Evolutionary conservation across 2,329 filamentous ascomycete genomes (phyloP).

Genomic region (Penicillium sp.): DNA sequence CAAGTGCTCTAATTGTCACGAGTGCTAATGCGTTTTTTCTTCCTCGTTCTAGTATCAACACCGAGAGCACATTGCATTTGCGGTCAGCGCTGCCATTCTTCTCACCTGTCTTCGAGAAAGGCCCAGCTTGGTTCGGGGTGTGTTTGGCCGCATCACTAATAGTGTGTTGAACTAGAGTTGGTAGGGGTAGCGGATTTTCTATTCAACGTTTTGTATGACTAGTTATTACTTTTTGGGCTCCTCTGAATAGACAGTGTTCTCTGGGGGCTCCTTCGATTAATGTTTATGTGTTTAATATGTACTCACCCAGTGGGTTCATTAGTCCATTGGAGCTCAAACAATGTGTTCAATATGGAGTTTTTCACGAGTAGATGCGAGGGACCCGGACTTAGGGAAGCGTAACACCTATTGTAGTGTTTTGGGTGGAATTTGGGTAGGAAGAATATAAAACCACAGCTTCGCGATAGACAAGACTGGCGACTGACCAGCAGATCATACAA

Average conservation of each 20-base stretch:
- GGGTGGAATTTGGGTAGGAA: no score
- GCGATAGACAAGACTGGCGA: background rate
- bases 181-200: background rate
- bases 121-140: slow-evolving; percentile 67
- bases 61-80: slow-evolving; percentile 71
- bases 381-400: background rate
- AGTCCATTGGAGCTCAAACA: background rate
- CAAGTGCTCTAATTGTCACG: slow-evolving; percentile 17
- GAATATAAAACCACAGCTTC: background rate
- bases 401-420: no score
- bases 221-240: background rate
- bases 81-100: slow-evolving; percentile 71
- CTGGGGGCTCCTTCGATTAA: background rate
- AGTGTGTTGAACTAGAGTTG: slow-evolving; percentile 35
- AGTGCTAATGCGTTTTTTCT: slow-evolving; percentile 30
- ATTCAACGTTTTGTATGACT: slow-evolving; percentile 19
- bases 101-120: slow-evolving; percentile 71
- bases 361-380: background rate
- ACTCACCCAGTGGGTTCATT: background rate
- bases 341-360: background rate
- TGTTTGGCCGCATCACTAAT: slow-evolving; percentile 64
- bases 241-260: background rate
- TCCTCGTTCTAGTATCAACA: slow-evolving; percentile 62
- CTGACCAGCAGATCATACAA: background rate
- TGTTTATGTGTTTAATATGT: no score